phyloP scores from a whole-genome alignment of 441 rosid genomes.

The Theobroma grandiflorum region DNA sequence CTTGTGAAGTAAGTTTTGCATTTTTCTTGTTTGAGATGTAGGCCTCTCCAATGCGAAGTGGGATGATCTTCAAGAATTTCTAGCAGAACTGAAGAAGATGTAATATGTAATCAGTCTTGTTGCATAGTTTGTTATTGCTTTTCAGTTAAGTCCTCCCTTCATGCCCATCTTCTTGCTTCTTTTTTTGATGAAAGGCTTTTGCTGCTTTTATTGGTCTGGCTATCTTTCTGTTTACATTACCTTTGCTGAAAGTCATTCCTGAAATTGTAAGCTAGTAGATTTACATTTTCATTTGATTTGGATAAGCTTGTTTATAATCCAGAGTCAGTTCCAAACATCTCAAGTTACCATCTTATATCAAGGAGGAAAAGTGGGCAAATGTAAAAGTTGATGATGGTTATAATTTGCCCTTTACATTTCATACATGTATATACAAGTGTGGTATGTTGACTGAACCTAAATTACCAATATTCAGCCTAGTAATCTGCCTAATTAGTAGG shows the following conservation, averaged over 20 bases:
- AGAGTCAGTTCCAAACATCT: background rate
- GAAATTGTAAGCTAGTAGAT: background rate
- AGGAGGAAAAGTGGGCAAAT: background rate
- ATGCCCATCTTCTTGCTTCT: background rate
- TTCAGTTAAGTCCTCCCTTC: background rate
- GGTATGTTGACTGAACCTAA: too few relatives aligned
- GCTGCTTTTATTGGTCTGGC: background rate
- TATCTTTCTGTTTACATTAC: background rate
- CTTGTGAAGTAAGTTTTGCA: conserved; percentile 1
- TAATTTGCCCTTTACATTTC: background rate
- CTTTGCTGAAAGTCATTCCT: background rate
- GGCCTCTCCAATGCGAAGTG: conserved; percentile 42
- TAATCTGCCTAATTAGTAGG: too few relatives aligned
- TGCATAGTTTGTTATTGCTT: background rate
- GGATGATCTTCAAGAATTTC: conserved; percentile 57
- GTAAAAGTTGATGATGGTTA: background rate
- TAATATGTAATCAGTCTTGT: conserved; percentile 25
- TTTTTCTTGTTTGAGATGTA: conserved; percentile 22
- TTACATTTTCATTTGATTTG: background rate
- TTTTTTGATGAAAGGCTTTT: background rate
- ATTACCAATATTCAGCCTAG: too few relatives aligned
- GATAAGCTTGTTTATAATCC: background rate
- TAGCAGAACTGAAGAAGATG: conserved; percentile 54
- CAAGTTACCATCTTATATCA: background rate
- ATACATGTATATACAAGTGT: too few relatives aligned